These are phyloP conservation scores for Mucuna pruriens DNA, from an alignment of 306 rosid genomes.

Conservation along the genomic window DNA sequence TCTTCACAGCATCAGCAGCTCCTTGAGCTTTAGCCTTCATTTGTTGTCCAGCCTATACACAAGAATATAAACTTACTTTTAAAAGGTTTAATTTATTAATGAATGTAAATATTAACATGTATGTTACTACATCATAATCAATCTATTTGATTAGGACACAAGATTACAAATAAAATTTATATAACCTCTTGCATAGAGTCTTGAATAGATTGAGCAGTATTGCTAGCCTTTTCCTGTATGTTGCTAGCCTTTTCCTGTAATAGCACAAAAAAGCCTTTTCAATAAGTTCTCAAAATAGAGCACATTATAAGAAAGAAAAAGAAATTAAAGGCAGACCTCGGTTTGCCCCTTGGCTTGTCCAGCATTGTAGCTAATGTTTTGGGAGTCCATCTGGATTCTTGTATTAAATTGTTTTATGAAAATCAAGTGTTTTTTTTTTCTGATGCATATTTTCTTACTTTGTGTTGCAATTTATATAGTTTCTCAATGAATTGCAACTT, in stretches of 20 bases:
- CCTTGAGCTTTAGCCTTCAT: conserved; percentile 55
- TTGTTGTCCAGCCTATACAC: conserved; percentile 54
- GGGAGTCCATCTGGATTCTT: conserved; percentile 40
- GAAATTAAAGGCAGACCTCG: conserved; percentile 40
- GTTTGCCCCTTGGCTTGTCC: conserved; percentile 70
- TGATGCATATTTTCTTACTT: neutral
- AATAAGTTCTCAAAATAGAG: neutral
- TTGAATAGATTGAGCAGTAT: conserved; percentile 54
- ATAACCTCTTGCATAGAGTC: conserved; percentile 52
- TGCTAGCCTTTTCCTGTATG: conserved; percentile 55
- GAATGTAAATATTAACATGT: neutral
- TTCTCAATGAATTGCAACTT: neutral
- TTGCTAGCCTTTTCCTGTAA: conserved; percentile 63
- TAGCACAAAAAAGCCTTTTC: neutral
- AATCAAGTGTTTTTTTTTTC: conserved; percentile 11
- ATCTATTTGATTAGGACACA: neutral
- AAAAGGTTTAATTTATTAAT: neutral
- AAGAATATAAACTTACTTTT: neutral
- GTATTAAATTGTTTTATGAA: neutral
- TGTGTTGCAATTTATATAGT: conserved; percentile 10
- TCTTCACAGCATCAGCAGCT: conserved; percentile 62
- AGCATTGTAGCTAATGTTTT: conserved; percentile 50
- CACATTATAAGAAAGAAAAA: neutral
- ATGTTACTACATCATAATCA: neutral
- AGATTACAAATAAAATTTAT: neutral